Percentiles rank a stretch among this genome's conserved stretches.
Conservation (phyloP, 208 protist genomes). For the Acanthamoeba comandoni region DNA sequence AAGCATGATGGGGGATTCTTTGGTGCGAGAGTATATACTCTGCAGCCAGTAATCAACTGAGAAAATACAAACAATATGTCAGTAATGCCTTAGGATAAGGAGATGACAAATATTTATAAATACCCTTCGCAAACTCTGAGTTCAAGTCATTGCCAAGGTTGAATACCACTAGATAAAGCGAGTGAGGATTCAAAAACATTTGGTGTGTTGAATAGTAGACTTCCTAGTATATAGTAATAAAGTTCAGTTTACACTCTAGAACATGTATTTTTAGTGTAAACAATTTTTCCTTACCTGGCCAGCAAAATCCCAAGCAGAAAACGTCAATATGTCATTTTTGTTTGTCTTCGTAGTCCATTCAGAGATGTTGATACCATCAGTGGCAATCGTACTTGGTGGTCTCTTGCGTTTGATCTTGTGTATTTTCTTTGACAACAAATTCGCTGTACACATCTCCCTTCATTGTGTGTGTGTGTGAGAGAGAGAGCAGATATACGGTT, state of each 20-base stretch:
- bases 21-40: conserved; percentile 56
- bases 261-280: too few relatives aligned
- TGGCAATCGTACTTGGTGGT: background rate
- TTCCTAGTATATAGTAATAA: conserved; percentile 13
- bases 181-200: conserved; percentile 41
- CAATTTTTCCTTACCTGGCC: background rate
- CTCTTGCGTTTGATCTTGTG: conserved; percentile 1
- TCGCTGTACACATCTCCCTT: too few relatives aligned
- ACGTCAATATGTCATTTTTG: background rate
- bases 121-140: background rate
- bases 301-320: conserved; percentile 28
- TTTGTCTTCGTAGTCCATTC: conserved; percentile 1
- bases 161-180: conserved; percentile 67
- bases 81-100: too few relatives aligned
- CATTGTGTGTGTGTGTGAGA: too few relatives aligned
- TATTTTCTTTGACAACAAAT: too few relatives aligned
- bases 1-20: conserved; percentile 64
- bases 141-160: conserved; percentile 63
- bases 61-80: too few relatives aligned
- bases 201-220: conserved; percentile 71
- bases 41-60: conserved; percentile 73
- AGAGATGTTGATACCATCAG: conserved; percentile 4
- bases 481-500: too few relatives aligned
- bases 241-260: too few relatives aligned
- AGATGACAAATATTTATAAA: too few relatives aligned